These are phyloP conservation scores for Eimeria necatrix DNA, from an alignment of 169 alveolate genomes.

Conservation along the genomic window DNA sequence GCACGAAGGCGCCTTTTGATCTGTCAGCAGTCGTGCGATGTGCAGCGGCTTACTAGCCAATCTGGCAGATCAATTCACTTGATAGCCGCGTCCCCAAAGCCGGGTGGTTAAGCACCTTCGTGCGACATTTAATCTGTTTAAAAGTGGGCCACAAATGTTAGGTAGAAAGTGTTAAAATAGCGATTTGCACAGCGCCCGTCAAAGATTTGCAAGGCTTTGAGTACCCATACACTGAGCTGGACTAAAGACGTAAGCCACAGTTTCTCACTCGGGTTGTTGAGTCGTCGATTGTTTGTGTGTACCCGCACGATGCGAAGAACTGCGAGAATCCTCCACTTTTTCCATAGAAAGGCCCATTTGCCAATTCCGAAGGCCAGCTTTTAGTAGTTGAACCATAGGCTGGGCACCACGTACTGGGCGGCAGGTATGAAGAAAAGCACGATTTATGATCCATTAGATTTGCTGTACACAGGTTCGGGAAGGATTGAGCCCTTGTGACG, in stretches of 20 bases:
- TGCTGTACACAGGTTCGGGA: constrained; percentile 1
- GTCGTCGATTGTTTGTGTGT: neutral
- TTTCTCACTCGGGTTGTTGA: constrained; percentile 6
- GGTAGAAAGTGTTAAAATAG: too few species aligned
- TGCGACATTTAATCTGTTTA: constrained; percentile 1
- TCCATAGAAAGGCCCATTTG: neutral
- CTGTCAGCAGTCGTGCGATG: neutral
- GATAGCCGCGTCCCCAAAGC: neutral
- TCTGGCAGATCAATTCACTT: constrained; percentile 11
- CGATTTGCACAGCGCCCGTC: too few species aligned
- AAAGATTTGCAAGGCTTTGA: too few species aligned
- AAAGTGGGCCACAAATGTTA: too few species aligned
- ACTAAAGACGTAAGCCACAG: neutral
- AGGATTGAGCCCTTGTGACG: neutral
- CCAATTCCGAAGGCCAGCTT: neutral
- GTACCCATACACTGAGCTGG: too few species aligned
- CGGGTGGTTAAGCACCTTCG: neutral
- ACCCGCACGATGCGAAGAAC: constrained; percentile 63
- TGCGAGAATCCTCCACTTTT: constrained; percentile 37
- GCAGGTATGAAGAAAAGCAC: neutral
- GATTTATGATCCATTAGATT: neutral
- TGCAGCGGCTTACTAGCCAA: constrained; percentile 57
- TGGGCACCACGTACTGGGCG: constrained; percentile 11
- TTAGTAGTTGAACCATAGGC: neutral
- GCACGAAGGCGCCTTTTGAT: neutral